Percentiles rank a stretch among this genome's conserved stretches.
Evolutionary conservation across 225 moss, liverwort and hornwort species (phyloP).

Genomic region (Pseudisothecium myosuroides): DNA sequence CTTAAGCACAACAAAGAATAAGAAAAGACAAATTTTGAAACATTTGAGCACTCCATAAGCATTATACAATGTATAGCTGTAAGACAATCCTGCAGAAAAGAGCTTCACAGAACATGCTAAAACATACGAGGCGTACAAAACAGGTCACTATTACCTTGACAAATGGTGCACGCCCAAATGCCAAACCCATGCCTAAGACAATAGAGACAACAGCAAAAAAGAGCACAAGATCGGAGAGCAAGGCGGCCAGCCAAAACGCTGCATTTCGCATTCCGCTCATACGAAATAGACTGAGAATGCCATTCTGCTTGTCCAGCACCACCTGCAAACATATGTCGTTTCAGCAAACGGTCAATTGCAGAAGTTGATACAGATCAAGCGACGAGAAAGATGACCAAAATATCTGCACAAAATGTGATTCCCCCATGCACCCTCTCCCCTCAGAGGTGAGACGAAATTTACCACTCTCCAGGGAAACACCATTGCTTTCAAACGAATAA

Average conservation of each 20-base stretch:
- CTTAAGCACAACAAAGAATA: neutral
- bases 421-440: neutral
- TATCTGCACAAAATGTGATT: neutral
- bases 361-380: neutral
- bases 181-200: constrained; percentile 49
- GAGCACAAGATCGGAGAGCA: constrained; percentile 54
- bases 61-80: neutral
- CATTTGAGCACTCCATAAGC: neutral
- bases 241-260: constrained; percentile 71
- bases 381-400: neutral
- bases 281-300: constrained; percentile 57
- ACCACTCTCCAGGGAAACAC: neutral
- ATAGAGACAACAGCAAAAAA: constrained; percentile 46
- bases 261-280: constrained; percentile 76
- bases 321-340: constrained; percentile 29
- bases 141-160: constrained; percentile 41
- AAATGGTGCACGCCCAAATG: constrained; percentile 71
- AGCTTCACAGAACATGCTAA: neutral
- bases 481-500: neutral
- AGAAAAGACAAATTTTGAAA: neutral
- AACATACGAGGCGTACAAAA: neutral
- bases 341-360: neutral
- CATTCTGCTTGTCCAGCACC: constrained; percentile 65
- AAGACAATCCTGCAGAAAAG: neutral
- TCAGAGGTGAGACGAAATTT: neutral